These are phyloP conservation scores for Coemansia sp. DNA, from an alignment of 192 early-diverging fungal species.

Conservation along the genomic window DNA sequence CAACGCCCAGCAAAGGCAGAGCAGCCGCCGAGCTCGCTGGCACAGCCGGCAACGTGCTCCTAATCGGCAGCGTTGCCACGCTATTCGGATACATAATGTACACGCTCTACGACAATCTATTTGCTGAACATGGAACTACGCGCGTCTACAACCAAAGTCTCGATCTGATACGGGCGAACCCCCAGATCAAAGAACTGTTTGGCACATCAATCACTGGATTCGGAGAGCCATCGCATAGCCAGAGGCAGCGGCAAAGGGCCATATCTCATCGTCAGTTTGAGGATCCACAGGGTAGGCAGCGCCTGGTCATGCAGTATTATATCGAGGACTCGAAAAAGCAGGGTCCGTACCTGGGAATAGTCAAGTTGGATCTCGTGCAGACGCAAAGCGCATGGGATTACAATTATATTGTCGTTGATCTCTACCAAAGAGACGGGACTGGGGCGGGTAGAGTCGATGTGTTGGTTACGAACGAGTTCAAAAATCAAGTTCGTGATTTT, in stretches of 20 bases:
- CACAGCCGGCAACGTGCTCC: slow-evolving; percentile 32
- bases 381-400: slow-evolving; percentile 35
- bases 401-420: slow-evolving; percentile 46
- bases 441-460: slow-evolving; percentile 28
- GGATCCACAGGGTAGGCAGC: slow-evolving; percentile 21
- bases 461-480: slow-evolving; percentile 48
- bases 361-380: slow-evolving; percentile 29
- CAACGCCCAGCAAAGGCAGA: not conserved
- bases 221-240: slow-evolving; percentile 51
- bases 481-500: slow-evolving; percentile 3
- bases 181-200: slow-evolving; percentile 34
- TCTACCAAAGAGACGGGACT: slow-evolving; percentile 6
- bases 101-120: slow-evolving; percentile 50
- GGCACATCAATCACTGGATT: slow-evolving; percentile 30
- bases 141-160: slow-evolving; percentile 54
- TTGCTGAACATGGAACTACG: slow-evolving; percentile 41
- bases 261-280: slow-evolving; percentile 38
- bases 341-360: slow-evolving; percentile 22
- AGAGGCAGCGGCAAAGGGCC: slow-evolving; percentile 42
- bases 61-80: slow-evolving; percentile 42
- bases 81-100: slow-evolving; percentile 50
- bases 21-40: slow-evolving; percentile 14
- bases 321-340: slow-evolving; percentile 17
- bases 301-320: slow-evolving; percentile 45
- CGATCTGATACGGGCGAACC: slow-evolving; percentile 43